These are phyloP conservation scores for Neurospora sp. DNA, from an alignment of 495 filamentous ascomycete genomes.

Conservation along the genomic window DNA sequence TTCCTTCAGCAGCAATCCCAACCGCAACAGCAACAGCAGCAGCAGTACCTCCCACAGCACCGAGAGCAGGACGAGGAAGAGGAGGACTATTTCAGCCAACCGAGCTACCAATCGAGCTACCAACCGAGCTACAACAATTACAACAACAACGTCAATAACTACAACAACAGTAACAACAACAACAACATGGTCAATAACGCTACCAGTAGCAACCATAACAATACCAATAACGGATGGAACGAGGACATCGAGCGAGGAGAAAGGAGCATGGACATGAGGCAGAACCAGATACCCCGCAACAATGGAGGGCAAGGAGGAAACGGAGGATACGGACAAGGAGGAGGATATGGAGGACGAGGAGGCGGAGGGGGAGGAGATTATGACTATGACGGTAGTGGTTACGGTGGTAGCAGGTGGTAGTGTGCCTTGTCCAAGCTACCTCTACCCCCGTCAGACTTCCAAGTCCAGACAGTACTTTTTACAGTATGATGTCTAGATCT, in stretches of 20 bases:
- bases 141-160: neutral
- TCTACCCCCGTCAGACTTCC: too few relatives aligned
- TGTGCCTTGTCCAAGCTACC: neutral
- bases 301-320: neutral
- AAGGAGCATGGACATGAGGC: neutral
- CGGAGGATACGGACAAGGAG: neutral
- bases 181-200: slow-evolving; percentile 8
- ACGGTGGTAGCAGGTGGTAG: neutral
- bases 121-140: neutral
- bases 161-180: neutral
- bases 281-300: neutral
- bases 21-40: neutral
- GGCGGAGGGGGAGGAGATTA: neutral
- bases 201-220: slow-evolving; percentile 7
- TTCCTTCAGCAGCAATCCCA: neutral
- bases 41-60: neutral
- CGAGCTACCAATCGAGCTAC: neutral
- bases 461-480: neutral
- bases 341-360: neutral
- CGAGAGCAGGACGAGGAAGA: neutral
- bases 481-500: neutral
- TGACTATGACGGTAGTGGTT: neutral
- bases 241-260: slow-evolving; percentile 22
- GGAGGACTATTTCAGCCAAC: neutral
- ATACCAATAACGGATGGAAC: slow-evolving; percentile 22